These are phyloP conservation scores for Xylona heveae DNA, from an alignment of 495 filamentous ascomycete genomes.

Conservation along the genomic window DNA sequence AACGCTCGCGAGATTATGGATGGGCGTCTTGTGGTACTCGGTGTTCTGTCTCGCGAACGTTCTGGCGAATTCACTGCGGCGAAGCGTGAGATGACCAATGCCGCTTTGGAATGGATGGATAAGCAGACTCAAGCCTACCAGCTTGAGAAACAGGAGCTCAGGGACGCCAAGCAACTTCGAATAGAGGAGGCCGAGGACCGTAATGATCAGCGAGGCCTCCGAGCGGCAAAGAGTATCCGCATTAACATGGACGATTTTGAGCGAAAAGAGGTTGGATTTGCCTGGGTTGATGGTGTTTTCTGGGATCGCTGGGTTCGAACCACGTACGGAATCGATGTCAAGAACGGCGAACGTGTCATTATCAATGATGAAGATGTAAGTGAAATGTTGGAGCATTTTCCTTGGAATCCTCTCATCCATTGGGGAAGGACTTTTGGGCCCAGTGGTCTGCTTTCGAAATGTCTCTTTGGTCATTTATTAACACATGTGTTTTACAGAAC, in stretches of 20 bases:
- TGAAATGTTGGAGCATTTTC: conserved; percentile 7
- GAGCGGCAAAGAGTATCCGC: conserved; percentile 74
- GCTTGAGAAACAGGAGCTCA: conserved; percentile 73
- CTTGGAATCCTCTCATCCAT: background rate
- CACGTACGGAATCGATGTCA: conserved; percentile 77
- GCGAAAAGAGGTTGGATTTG: conserved; percentile 79
- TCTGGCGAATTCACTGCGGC: conserved; percentile 56
- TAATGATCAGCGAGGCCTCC: conserved; percentile 67
- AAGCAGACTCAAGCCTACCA: conserved; percentile 78
- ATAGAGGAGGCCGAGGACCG: conserved; percentile 94
- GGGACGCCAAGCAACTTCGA: conserved; percentile 82
- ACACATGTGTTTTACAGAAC: conserved; percentile 31
- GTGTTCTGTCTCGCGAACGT: conserved; percentile 62
- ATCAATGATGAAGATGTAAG: conserved; percentile 96
- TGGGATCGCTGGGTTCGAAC: conserved; percentile 94
- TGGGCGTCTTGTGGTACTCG: conserved; percentile 78
- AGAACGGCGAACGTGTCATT: conserved; percentile 73
- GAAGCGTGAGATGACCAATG: conserved; percentile 83
- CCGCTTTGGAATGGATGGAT: conserved; percentile 94
- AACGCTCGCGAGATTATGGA: conserved; percentile 92
- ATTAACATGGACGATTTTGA: conserved; percentile 75
- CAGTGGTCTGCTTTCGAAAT: background rate
- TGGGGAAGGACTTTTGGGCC: background rate
- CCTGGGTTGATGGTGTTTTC: conserved; percentile 96
- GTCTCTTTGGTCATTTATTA: conserved; percentile 8